A percentile compares a stretch with the other conserved stretches of the same genome.
Conservation (phyloP, 805 yeast genomes). For the Pichia sporocuriosa region DNA sequence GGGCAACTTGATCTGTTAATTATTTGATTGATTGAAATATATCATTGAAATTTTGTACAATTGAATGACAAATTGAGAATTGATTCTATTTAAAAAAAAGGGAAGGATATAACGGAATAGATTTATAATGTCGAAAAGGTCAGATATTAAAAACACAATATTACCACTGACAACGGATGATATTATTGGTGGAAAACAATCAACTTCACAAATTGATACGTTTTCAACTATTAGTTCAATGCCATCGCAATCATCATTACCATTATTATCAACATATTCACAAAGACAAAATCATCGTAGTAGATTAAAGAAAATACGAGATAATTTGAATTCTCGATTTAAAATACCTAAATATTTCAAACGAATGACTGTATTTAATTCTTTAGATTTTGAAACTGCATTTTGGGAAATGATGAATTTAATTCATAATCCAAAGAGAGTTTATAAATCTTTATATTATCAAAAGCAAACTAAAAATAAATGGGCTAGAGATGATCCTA, state of each 20-base stretch:
- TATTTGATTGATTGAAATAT: no score
- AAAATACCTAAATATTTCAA: conserved; percentile 27
- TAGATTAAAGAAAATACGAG: conserved; percentile 10
- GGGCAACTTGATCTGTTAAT: no score
- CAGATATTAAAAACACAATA: conserved; percentile 3
- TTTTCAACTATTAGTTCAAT: conserved; percentile 5
- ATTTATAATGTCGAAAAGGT: conserved; percentile 5
- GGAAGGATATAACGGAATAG: no score
- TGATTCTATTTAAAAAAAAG: no score
- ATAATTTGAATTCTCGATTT: conserved; percentile 13
- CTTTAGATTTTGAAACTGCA: conserved; percentile 88
- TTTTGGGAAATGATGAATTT: conserved; percentile 82
- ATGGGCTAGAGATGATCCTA: conserved; percentile 91
- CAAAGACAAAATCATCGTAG: conserved; percentile 10
- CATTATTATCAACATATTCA: conserved; percentile 13
- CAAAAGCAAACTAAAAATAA: conserved; percentile 71
- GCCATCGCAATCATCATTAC: conserved; percentile 14
- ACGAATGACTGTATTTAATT: conserved; percentile 62
- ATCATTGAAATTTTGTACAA: no score
- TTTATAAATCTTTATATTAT: conserved; percentile 74
- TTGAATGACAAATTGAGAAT: no score
- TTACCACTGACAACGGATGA: conserved; percentile 19
- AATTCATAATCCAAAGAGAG: conserved; percentile 69
- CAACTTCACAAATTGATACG: conserved; percentile 2
- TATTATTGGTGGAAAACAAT: conserved; percentile 6